Conservation (phyloP, 73 alveolate genomes). For the Paramecium biaurelia region DNA sequence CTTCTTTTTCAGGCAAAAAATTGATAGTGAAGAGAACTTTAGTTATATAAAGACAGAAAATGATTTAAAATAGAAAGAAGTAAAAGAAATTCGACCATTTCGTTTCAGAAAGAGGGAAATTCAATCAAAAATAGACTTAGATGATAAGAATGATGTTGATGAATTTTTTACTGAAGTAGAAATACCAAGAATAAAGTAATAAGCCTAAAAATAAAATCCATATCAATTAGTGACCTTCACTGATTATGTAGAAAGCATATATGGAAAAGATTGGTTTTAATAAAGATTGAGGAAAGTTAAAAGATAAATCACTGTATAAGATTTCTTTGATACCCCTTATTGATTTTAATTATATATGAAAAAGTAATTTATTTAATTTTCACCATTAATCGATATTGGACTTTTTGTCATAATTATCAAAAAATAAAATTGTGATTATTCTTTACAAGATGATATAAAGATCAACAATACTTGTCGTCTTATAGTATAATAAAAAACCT, state of each 20-base stretch:
- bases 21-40: not conserved
- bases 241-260: slow-evolving; percentile 30
- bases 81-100: slow-evolving; percentile 6
- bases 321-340: not conserved
- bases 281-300: not conserved
- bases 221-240: slow-evolving; percentile 18
- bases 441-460: not conserved
- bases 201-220: not conserved
- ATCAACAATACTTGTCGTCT: not conserved
- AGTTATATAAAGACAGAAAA: not conserved
- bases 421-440: not conserved
- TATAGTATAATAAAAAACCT: not conserved
- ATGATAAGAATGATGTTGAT: slow-evolving; percentile 22
- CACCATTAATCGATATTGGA: slow-evolving; percentile 29
- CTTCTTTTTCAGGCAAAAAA: not conserved
- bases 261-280: slow-evolving; percentile 43
- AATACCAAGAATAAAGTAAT: slow-evolving; percentile 9
- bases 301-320: not conserved
- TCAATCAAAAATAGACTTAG: not conserved
- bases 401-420: slow-evolving; percentile 2
- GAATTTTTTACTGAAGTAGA: not conserved
- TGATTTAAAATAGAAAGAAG: not conserved
- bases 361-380: not conserved
- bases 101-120: not conserved
- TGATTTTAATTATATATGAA: not conserved